Conservation (phyloP, 495 filamentous ascomycete species). For the Friedmanniomyces endolithicus region DNA sequence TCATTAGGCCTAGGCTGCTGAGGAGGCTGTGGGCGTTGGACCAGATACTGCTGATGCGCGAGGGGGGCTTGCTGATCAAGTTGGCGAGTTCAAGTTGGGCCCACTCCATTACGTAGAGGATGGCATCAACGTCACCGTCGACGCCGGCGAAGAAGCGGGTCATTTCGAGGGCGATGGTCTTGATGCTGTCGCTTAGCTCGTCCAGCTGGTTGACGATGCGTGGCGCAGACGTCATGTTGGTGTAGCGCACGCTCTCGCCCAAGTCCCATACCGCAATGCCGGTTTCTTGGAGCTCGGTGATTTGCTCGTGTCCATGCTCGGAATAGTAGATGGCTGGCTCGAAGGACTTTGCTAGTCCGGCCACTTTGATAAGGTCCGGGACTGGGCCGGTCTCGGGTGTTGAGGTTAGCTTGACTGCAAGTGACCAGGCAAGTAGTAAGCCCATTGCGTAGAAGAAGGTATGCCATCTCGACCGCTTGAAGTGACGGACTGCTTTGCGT, state of each 20-base stretch:
- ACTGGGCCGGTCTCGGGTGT: constrained; percentile 55
- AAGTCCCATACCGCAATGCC: constrained; percentile 87
- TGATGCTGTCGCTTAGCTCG: constrained; percentile 67
- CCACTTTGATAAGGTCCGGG: constrained; percentile 81
- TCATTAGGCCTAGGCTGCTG: constrained; percentile 30
- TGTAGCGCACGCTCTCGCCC: constrained; percentile 71
- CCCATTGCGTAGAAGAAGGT: constrained; percentile 43
- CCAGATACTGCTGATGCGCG: constrained; percentile 51
- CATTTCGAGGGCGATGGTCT: constrained; percentile 65
- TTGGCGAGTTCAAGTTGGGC: constrained; percentile 61
- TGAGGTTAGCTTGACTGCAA: constrained; percentile 51
- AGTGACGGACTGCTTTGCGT: constrained; percentile 40
- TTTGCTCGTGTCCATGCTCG: constrained; percentile 72
- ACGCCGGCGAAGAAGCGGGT: constrained; percentile 85
- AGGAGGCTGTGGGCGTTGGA: constrained; percentile 72
- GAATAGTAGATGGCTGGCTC: constrained; percentile 88
- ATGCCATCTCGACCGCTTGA: constrained; percentile 55
- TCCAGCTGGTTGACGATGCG: constrained; percentile 77
- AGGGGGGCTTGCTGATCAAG: constrained; percentile 42
- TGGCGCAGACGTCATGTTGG: constrained; percentile 77
- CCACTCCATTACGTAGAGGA: constrained; percentile 92
- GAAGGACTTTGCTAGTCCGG: constrained; percentile 73
- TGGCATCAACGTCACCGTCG: constrained; percentile 81
- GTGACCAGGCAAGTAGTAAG: constrained; percentile 42
- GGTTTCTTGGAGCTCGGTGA: constrained; percentile 74